Evolutionary conservation across 768 basidiomycete genomes (phyloP).

Genomic region (Pleurotus djamor): DNA sequence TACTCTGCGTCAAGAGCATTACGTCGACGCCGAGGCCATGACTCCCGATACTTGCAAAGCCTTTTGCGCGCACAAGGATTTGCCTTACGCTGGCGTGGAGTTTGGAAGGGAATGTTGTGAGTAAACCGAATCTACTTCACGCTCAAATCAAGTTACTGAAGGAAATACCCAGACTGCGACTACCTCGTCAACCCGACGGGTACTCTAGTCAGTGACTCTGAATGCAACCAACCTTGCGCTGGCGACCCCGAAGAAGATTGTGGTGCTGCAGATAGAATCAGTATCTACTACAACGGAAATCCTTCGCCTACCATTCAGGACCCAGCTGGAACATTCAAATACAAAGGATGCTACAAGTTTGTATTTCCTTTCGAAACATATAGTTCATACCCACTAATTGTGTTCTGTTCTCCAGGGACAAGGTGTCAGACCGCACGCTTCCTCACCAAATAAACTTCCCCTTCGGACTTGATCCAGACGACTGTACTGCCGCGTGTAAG

Average conservation of each 20-base stretch:
- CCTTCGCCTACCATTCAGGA: not conserved
- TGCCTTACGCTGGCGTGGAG: slow-evolving; percentile 12
- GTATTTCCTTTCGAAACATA: not conserved
- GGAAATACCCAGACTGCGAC: not conserved
- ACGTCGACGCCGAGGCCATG: not conserved
- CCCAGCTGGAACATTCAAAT: slow-evolving; percentile 1
- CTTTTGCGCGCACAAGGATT: slow-evolving; percentile 9
- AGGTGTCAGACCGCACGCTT: not conserved
- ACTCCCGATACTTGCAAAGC: not conserved
- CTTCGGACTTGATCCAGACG: slow-evolving; percentile 2
- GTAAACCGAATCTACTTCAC: not conserved
- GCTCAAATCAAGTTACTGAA: not conserved
- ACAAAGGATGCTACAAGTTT: slow-evolving; percentile 3
- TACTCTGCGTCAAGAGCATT: not conserved
- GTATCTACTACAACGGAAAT: slow-evolving; percentile 8
- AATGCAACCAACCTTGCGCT: slow-evolving; percentile 4
- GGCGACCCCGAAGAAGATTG: slow-evolving; percentile 5
- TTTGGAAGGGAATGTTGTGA: slow-evolving; percentile 16
- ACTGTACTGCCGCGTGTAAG: slow-evolving; percentile 1
- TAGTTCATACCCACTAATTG: not conserved
- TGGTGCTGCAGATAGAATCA: slow-evolving; percentile 3
- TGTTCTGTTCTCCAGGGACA: not conserved
- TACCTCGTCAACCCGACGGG: not conserved
- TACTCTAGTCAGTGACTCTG: not conserved
- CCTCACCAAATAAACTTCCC: not conserved